A percentile compares a stretch with the other conserved stretches of the same genome.
Conservation (phyloP, 306 rosid species). For the Citrullus colocynthis region DNA sequence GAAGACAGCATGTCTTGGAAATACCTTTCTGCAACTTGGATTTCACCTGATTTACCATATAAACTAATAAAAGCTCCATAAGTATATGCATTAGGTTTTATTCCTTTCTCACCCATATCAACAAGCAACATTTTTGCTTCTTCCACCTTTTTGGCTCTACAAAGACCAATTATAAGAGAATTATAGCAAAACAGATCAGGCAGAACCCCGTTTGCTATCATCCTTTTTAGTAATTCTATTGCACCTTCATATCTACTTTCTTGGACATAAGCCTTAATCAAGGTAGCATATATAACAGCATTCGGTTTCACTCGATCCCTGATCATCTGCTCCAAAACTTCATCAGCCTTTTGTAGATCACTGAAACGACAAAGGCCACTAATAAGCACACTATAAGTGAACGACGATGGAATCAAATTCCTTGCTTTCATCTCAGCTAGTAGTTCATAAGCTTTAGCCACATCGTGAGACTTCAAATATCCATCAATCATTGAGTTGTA, state of each 20-base stretch:
- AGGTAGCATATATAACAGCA: constrained; percentile 15
- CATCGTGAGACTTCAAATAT: constrained; percentile 17
- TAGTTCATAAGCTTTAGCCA: constrained; percentile 13
- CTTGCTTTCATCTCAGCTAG: constrained; percentile 27
- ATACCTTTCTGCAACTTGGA: constrained; percentile 24
- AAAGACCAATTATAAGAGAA: constrained; percentile 28
- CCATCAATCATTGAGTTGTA: constrained; percentile 25
- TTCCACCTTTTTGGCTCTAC: constrained; percentile 20
- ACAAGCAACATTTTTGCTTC: constrained; percentile 16
- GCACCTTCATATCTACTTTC: constrained; percentile 26
- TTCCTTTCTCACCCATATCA: constrained; percentile 29
- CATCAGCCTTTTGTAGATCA: constrained; percentile 18
- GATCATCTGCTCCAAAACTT: constrained; percentile 20
- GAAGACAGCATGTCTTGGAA: constrained; percentile 27
- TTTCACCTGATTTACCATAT: constrained; percentile 18
- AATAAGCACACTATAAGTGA: constrained; percentile 26
- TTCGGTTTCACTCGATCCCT: constrained; percentile 19
- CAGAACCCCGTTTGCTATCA: constrained; percentile 19
- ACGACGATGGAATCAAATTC: constrained; percentile 17
- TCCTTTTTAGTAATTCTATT: constrained; percentile 11
- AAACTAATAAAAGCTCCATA: constrained; percentile 32
- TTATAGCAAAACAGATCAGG: constrained; percentile 33
- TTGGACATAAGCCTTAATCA: constrained; percentile 21
- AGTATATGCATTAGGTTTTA: constrained; percentile 32
- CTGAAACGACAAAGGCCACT: constrained; percentile 18